Conservation (phyloP, 164 flowering plant genomes). For the Warburgia ugandensis region DNA sequence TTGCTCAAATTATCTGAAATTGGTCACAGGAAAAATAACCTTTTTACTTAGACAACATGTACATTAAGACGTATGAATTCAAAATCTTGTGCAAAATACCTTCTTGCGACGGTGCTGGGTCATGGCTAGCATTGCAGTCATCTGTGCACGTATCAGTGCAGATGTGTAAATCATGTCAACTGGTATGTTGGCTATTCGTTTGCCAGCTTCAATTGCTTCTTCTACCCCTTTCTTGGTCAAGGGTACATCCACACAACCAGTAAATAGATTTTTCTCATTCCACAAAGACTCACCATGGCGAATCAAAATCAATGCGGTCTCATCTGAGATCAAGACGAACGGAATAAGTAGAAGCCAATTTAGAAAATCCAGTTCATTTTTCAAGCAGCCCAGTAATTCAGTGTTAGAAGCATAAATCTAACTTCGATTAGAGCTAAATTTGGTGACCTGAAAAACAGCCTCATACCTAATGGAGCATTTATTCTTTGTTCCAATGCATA, state of each 20-base stretch:
- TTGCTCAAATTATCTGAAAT: too few species aligned
- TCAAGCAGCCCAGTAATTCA: too few species aligned
- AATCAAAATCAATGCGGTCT: slow-evolving; percentile 78
- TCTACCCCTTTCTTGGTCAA: slow-evolving; percentile 86
- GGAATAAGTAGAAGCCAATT: background rate
- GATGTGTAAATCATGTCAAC: slow-evolving; percentile 92
- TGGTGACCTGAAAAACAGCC: too few species aligned
- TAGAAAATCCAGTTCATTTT: too few species aligned
- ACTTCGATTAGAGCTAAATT: too few species aligned
- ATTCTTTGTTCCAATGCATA: too few species aligned
- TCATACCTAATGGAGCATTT: too few species aligned
- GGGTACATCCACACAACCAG: slow-evolving; percentile 99
- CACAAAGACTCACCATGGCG: slow-evolving; percentile 97
- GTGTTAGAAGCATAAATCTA: too few species aligned
- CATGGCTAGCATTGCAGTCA: slow-evolving; percentile 99
- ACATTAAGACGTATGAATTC: too few species aligned
- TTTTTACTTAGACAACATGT: too few species aligned
- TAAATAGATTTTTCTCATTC: slow-evolving; percentile 93
- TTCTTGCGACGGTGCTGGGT: slow-evolving; percentile 93
- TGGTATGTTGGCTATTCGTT: slow-evolving; percentile 91
- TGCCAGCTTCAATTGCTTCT: slow-evolving; percentile 97
- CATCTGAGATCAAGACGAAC: slow-evolving; percentile 35
- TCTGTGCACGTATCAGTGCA: slow-evolving; percentile 88
- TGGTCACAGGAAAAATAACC: too few species aligned
- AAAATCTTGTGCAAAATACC: too few species aligned